These are phyloP conservation scores for Nidula niveotomentosa DNA, from an alignment of 1,284 basidiomycete genomes.

Conservation along the genomic window DNA sequence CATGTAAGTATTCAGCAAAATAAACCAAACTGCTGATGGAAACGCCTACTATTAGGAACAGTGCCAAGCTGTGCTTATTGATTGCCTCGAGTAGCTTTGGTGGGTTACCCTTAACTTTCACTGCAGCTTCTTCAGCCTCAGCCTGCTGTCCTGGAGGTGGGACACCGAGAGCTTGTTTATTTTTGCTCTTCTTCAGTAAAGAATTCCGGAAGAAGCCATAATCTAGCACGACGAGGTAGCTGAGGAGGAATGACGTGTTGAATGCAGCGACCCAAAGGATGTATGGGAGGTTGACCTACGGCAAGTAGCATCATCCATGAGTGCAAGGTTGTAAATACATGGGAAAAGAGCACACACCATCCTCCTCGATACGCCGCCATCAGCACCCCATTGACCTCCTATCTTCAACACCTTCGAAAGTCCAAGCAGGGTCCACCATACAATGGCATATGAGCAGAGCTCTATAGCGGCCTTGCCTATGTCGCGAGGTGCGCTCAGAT, in stretches of 20 bases:
- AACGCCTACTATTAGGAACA: slow-evolving; percentile 80
- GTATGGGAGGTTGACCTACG: slow-evolving; percentile 85
- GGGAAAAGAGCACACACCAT: slow-evolving; percentile 50
- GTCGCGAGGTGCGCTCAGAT: slow-evolving; percentile 40
- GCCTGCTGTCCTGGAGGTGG: slow-evolving; percentile 6
- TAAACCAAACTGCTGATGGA: background rate
- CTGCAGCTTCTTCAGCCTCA: background rate
- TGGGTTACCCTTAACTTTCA: slow-evolving; percentile 20
- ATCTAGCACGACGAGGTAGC: slow-evolving; percentile 76
- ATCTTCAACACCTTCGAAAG: slow-evolving; percentile 30
- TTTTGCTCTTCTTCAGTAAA: slow-evolving; percentile 14
- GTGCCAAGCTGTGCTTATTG: slow-evolving; percentile 76
- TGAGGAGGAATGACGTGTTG: slow-evolving; percentile 86
- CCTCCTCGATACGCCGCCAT: slow-evolving; percentile 67
- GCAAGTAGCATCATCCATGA: background rate
- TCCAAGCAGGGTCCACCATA: slow-evolving; percentile 76
- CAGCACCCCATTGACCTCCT: slow-evolving; percentile 25
- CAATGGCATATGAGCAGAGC: slow-evolving; percentile 71
- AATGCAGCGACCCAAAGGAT: slow-evolving; percentile 89
- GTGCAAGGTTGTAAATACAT: too few species aligned
- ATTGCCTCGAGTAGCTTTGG: slow-evolving; percentile 77
- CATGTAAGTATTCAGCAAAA: slow-evolving; percentile 22
- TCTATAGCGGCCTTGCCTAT: slow-evolving; percentile 74
- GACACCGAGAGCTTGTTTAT: too few species aligned
- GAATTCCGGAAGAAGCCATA: slow-evolving; percentile 60